A percentile compares a stretch with the other conserved stretches of the same genome.
Conservation (phyloP, 2,329 filamentous ascomycete species). For the Teratosphaeriaceae sp. region DNA sequence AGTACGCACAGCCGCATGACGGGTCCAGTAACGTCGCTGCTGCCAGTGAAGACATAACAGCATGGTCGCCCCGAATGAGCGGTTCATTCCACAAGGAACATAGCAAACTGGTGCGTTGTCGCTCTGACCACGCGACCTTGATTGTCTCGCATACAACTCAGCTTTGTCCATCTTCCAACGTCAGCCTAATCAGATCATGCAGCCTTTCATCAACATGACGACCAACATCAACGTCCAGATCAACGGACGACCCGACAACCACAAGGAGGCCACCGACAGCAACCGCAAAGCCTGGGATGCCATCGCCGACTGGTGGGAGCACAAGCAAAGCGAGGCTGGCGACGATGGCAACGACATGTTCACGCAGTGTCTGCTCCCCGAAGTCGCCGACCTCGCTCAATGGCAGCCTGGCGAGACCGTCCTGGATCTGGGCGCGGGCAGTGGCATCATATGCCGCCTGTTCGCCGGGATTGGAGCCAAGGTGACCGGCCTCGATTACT, state of each 20-base stretch:
- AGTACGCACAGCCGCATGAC: too few relatives aligned
- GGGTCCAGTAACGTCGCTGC: too few relatives aligned
- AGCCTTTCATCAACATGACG: conserved; percentile 4
- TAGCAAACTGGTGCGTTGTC: too few relatives aligned
- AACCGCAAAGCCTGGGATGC: conserved; percentile 32
- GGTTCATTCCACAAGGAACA: too few relatives aligned
- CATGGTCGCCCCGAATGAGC: not conserved
- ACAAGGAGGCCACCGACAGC: conserved; percentile 3
- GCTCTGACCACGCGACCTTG: too few relatives aligned
- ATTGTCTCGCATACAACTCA: not conserved
- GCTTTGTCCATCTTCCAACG: not conserved
- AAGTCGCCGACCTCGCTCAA: conserved; percentile 32
- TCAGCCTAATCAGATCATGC: not conserved
- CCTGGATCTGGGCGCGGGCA: conserved; percentile 46
- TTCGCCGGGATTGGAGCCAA: conserved; percentile 32
- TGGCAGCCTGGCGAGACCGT: conserved; percentile 26
- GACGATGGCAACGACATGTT: conserved; percentile 41
- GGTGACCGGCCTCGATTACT: conserved; percentile 43
- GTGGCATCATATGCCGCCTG: conserved; percentile 43
- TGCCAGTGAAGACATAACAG: too few relatives aligned
- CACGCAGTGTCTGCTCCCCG: conserved; percentile 37
- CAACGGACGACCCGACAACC: conserved; percentile 2
- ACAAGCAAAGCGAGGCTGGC: conserved; percentile 21
- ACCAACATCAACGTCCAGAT: not conserved
- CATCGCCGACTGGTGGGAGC: conserved; percentile 41